A percentile compares a stretch with the other conserved stretches of the same genome.
phyloP scores from a whole-genome alignment of 1,284 basidiomycete species.

The Malassezia nana region DNA sequence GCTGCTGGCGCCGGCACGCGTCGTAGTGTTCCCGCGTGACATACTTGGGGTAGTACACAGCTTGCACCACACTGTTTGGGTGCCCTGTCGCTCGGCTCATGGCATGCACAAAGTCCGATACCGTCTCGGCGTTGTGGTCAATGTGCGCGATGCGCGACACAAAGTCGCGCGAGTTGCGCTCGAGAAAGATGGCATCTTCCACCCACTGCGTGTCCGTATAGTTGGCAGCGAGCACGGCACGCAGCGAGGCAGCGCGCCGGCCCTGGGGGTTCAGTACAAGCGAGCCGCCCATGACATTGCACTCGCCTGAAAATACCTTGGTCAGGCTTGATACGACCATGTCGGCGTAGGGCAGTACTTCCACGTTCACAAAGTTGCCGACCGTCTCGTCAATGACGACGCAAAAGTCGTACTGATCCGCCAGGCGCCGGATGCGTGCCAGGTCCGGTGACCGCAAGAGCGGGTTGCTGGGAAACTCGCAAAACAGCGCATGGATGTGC shows the following conservation, averaged over 20 bases:
- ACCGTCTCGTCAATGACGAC: constrained; percentile 91
- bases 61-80: constrained; percentile 58
- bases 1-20: constrained; percentile 54
- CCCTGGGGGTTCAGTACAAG: constrained; percentile 64
- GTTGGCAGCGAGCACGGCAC: constrained; percentile 55
- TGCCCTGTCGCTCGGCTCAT: constrained; percentile 28
- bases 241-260: constrained; percentile 61
- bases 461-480: constrained; percentile 90
- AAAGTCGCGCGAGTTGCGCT: constrained; percentile 93
- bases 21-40: constrained; percentile 66
- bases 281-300: constrained; percentile 88
- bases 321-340: constrained; percentile 86
- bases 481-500: constrained; percentile 53
- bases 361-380: constrained; percentile 90
- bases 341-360: constrained; percentile 79
- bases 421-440: constrained; percentile 64
- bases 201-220: constrained; percentile 83
- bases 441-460: constrained; percentile 75
- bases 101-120: constrained; percentile 64
- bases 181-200: constrained; percentile 92
- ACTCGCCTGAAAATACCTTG: constrained; percentile 89
- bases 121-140: constrained; percentile 69
- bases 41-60: constrained; percentile 84
- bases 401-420: constrained; percentile 77
- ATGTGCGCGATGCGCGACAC: constrained; percentile 64